phyloP scores from a whole-genome alignment of 768 basidiomycete species.

The Paxillus involutus region DNA sequence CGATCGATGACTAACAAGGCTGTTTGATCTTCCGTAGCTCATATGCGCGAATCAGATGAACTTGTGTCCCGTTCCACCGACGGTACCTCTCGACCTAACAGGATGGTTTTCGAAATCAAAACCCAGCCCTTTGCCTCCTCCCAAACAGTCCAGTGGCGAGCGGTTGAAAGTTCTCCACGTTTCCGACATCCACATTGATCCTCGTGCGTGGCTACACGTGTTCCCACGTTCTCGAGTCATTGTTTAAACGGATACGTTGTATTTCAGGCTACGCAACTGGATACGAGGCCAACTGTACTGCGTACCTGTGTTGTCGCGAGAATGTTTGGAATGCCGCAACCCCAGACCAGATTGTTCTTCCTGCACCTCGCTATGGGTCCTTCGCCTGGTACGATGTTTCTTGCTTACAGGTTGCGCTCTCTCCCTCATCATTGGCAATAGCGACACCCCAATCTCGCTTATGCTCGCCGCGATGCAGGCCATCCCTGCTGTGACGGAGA shows the following conservation, averaged over 20 bases:
- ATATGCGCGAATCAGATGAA: conserved; percentile 39
- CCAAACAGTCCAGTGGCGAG: conserved; percentile 42
- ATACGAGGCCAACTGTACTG: conserved; percentile 67
- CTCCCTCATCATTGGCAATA: conserved; percentile 11
- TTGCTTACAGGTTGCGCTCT: conserved; percentile 5
- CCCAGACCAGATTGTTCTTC: conserved; percentile 45
- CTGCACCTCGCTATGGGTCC: conserved; percentile 66
- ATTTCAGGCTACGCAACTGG: conserved; percentile 62
- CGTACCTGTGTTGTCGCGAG: conserved; percentile 60
- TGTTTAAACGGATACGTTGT: neutral
- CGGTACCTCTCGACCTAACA: conserved; percentile 43
- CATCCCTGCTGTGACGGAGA: conserved; percentile 64
- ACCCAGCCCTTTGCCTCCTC: conserved; percentile 42
- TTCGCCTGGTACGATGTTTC: conserved; percentile 55
- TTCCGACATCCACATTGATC: conserved; percentile 52
- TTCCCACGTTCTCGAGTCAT: neutral
- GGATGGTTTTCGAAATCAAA: conserved; percentile 54
- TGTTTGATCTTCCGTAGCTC: neutral
- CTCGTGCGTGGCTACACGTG: conserved; percentile 33
- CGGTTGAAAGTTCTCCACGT: conserved; percentile 49
- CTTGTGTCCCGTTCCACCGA: conserved; percentile 38
- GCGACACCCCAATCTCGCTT: conserved; percentile 63
- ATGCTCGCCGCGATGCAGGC: conserved; percentile 57
- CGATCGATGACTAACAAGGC: neutral
- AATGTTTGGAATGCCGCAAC: conserved; percentile 47